Evolutionary conservation across 192 early-diverging fungal genomes (phyloP).

Genomic region (Spizellomyces sp.): DNA sequence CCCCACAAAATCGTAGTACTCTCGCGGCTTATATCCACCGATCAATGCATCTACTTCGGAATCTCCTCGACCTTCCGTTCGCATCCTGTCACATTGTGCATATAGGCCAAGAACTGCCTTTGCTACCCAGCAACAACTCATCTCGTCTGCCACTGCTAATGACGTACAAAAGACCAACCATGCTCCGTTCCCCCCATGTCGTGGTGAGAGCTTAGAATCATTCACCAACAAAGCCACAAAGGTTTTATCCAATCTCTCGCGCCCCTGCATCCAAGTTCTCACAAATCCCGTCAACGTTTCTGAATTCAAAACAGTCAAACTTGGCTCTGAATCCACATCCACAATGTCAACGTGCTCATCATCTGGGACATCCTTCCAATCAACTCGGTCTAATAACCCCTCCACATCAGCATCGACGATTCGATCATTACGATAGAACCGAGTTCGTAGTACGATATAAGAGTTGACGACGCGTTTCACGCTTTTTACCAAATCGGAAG

Average conservation of each 20-base stretch:
- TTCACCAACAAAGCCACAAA: slow-evolving; percentile 29
- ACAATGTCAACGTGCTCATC: slow-evolving; percentile 20
- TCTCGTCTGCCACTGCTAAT: slow-evolving; percentile 39
- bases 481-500: slow-evolving; percentile 11
- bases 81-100: slow-evolving; percentile 14
- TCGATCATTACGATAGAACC: slow-evolving; percentile 48
- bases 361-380: slow-evolving; percentile 14
- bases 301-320: slow-evolving; percentile 10
- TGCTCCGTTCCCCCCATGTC: not conserved
- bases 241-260: slow-evolving; percentile 13
- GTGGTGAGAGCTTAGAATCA: not conserved
- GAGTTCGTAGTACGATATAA: slow-evolving; percentile 45
- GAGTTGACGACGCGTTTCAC: slow-evolving; percentile 35
- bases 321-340: slow-evolving; percentile 5
- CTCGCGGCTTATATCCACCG: slow-evolving; percentile 24
- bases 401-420: slow-evolving; percentile 61
- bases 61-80: slow-evolving; percentile 1
- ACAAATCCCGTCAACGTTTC: slow-evolving; percentile 1
- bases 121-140: slow-evolving; percentile 28
- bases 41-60: slow-evolving; percentile 12
- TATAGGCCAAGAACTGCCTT: slow-evolving; percentile 45
- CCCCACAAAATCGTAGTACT: slow-evolving; percentile 43
- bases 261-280: slow-evolving; percentile 5
- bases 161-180: slow-evolving; percentile 35
- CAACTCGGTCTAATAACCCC: slow-evolving; percentile 33